A percentile compares a stretch with the other conserved stretches of the same genome.
Conservation (phyloP, 2,329 filamentous ascomycete genomes). For the Aspergillus sp. region DNA sequence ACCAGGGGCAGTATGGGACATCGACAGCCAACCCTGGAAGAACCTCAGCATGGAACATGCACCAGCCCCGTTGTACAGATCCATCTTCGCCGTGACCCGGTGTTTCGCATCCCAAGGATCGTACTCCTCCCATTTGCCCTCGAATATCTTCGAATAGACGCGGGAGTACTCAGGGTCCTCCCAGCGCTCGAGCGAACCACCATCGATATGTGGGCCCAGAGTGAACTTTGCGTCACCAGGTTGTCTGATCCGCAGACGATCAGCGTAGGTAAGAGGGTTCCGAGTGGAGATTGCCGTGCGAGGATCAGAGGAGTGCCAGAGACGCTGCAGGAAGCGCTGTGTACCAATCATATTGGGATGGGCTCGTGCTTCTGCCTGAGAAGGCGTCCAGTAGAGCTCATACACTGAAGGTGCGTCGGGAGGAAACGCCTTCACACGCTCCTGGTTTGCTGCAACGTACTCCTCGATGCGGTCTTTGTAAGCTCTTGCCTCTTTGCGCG, state of each 20-base stretch:
- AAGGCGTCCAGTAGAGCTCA: constrained; percentile 71
- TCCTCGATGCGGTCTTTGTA: constrained; percentile 65
- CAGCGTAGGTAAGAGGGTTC: constrained; percentile 66
- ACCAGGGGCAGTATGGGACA: constrained; percentile 68
- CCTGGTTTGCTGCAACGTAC: constrained; percentile 62
- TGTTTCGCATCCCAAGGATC: constrained; percentile 77
- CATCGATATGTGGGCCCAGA: constrained; percentile 70
- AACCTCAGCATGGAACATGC: constrained; percentile 82
- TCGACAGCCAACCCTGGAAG: constrained; percentile 82
- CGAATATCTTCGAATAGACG: constrained; percentile 71
- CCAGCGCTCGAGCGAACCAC: constrained; percentile 73
- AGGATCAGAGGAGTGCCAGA: constrained; percentile 61
- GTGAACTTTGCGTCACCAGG: constrained; percentile 70
- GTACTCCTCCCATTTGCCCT: constrained; percentile 74
- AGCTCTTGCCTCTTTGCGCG: constrained; percentile 58
- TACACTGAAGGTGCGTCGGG: constrained; percentile 66
- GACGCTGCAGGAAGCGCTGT: constrained; percentile 60
- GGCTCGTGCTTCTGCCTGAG: constrained; percentile 65
- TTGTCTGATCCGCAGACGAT: constrained; percentile 67
- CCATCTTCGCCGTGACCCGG: constrained; percentile 65
- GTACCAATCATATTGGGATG: constrained; percentile 62
- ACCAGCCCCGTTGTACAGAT: constrained; percentile 78
- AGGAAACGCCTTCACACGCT: constrained; percentile 59
- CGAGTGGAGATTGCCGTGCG: constrained; percentile 49
- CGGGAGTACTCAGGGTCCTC: constrained; percentile 66